Percentiles rank a stretch among this genome's conserved stretches.
Conservation (phyloP, 352 stramenopile genomes). For the Elongisporangium prolatum region DNA sequence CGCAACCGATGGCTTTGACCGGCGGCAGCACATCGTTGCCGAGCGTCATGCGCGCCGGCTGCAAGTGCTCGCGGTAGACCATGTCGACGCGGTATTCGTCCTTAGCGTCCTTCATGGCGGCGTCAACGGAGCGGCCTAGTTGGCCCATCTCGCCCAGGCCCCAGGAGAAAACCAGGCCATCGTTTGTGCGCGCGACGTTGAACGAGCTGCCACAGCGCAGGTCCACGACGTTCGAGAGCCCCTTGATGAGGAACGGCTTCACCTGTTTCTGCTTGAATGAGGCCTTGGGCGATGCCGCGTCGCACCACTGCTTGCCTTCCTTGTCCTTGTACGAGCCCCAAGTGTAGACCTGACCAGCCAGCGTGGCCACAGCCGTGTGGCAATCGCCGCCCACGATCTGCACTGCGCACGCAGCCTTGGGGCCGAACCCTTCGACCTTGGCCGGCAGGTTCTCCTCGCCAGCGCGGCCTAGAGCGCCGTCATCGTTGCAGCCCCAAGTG, state of each 20-base stretch:
- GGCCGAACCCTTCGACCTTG: slow-evolving; percentile 55
- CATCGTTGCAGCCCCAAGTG: slow-evolving; percentile 94
- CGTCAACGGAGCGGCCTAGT: slow-evolving; percentile 53
- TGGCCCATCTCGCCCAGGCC: slow-evolving; percentile 90
- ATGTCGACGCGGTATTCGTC: slow-evolving; percentile 72
- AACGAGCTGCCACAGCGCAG: slow-evolving; percentile 82
- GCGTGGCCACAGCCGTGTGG: slow-evolving; percentile 89
- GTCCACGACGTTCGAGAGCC: slow-evolving; percentile 60
- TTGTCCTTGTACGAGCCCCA: slow-evolving; percentile 97
- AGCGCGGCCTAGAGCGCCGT: slow-evolving; percentile 84
- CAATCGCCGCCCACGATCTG: slow-evolving; percentile 91
- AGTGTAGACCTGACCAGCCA: slow-evolving; percentile 89
- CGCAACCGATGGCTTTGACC: slow-evolving; percentile 83
- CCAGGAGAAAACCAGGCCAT: slow-evolving; percentile 90
- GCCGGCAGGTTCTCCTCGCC: slow-evolving; percentile 77
- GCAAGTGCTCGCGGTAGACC: slow-evolving; percentile 80
- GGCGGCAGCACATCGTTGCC: slow-evolving; percentile 39
- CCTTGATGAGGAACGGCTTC: slow-evolving; percentile 54
- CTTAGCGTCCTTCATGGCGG: slow-evolving; percentile 59
- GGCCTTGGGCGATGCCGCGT: slow-evolving; percentile 51
- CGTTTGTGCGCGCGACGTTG: slow-evolving; percentile 81
- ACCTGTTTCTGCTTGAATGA: slow-evolving; percentile 83
- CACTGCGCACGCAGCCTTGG: slow-evolving; percentile 31
- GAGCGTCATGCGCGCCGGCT: slow-evolving; percentile 61
- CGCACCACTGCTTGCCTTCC: slow-evolving; percentile 91